Base-by-base conservation (phyloP, 495 filamentous ascomycete genomes). In the Annulohypoxylon nitens region DNA sequence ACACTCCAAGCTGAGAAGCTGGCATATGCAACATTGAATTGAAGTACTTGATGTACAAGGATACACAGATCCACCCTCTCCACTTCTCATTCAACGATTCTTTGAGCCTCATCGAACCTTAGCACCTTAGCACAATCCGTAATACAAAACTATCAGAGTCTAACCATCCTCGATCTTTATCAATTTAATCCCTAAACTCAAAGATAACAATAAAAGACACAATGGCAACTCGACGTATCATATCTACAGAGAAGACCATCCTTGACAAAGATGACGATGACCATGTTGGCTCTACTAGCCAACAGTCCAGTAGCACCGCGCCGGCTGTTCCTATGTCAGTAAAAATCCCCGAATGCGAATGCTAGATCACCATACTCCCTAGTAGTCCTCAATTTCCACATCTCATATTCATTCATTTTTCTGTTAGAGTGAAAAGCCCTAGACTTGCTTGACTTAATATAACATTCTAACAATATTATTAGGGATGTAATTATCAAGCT, bases 401-500 rank as follows among this genome's bases (percentile, higher is more conserved):
- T 16, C 25, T 37, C 11, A 43, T 43, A 50, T 48, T 36, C 11
- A 41, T 23, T 14, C 16, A 25, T 23, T 12, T 59, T 36, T 43
- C 39, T 3, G 1, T 43, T n/a, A 2, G 14, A 43, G 2, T 43
- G 39, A 43, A 43, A 43, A 43, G 10, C 4, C 14, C n/a, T n/a
- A n/a, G n/a, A n/a, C n/a, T n/a, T 10, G 5, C 2, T 43, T n/a
- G 12, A 43, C 4, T 3, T 43, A 11, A 43, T 43, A 76, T 79
- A 64, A 78, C 47, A 34, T 33, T 9, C 3, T 57, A 3, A 33
- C n/a, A n/a, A n/a, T n/a, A n/a, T n/a, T n/a, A n/a, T 16, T 51
- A 99, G 96, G 41, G 83, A 90, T 76, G 93, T 98, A 59, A 97
- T 99, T 61, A 82, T 90, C 67, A 98, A 98, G 81, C 88, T 99